Evolutionary conservation across 2,329 filamentous ascomycete genomes (phyloP).

Genomic region (Stagonosporopsis rhizophila): DNA sequence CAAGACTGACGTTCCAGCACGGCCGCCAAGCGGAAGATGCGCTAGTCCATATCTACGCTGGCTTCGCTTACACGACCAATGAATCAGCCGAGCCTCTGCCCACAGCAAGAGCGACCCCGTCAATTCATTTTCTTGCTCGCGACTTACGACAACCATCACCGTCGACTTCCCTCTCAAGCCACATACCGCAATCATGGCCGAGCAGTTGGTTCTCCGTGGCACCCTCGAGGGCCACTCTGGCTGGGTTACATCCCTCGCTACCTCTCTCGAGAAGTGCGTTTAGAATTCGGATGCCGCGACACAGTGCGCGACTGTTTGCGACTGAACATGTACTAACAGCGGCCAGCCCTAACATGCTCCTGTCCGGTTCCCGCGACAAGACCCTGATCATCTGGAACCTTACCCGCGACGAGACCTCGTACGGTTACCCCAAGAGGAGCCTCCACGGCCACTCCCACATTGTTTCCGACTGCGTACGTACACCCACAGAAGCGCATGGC

Average conservation of each 20-base stretch:
- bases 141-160: conserved; percentile 38
- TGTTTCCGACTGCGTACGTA: conserved; percentile 98
- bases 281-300: conserved; percentile 4
- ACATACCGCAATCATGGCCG: conserved; percentile 70
- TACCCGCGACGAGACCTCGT: conserved; percentile 96
- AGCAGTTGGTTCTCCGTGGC: conserved; percentile 94
- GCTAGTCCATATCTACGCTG: background rate
- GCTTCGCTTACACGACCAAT: background rate
- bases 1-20: background rate
- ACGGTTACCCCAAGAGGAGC: conserved; percentile 99
- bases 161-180: conserved; percentile 45
- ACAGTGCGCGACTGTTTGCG: conserved; percentile 22
- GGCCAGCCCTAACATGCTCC: conserved; percentile 95
- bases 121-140: conserved; percentile 23
- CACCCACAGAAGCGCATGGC: conserved; percentile 18
- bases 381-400: conserved; percentile 99
- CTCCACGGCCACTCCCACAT: conserved; percentile 99
- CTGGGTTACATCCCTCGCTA: conserved; percentile 98
- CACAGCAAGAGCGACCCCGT: conserved; percentile 16
- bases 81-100: conserved; percentile 1
- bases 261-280: conserved; percentile 92
- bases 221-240: conserved; percentile 99
- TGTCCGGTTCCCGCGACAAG: conserved; percentile 97
- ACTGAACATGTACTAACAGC: conserved; percentile 39
- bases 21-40: background rate